These are phyloP conservation scores for Fusarium sp. DNA, from an alignment of 2,329 filamentous ascomycete species.

Conservation along the genomic window DNA sequence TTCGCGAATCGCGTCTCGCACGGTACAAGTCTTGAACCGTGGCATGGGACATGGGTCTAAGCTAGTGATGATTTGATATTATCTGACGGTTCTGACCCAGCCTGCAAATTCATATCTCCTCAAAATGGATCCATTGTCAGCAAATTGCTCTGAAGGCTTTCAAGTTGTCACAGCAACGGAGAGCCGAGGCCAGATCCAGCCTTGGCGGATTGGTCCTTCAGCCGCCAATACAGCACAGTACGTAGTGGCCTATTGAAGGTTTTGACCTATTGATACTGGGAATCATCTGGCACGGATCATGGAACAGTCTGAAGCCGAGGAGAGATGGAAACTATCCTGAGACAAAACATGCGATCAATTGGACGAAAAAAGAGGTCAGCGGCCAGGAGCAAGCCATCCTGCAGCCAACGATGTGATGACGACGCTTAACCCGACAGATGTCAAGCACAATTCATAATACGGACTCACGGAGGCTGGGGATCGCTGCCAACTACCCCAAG, in stretches of 20 bases:
- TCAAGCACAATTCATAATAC: slow-evolving; percentile 24
- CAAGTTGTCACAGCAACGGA: slow-evolving; percentile 48
- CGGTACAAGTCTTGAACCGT: slow-evolving; percentile 16
- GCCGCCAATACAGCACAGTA: not conserved
- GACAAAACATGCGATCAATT: slow-evolving; percentile 33
- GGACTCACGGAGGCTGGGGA: slow-evolving; percentile 34
- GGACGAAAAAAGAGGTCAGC: slow-evolving; percentile 13
- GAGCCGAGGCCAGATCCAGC: slow-evolving; percentile 29
- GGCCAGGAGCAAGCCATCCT: slow-evolving; percentile 27
- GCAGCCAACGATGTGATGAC: slow-evolving; percentile 28
- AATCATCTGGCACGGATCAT: slow-evolving; percentile 15
- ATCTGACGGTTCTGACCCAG: slow-evolving; percentile 7
- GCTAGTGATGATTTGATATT: slow-evolving; percentile 33
- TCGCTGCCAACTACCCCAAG: slow-evolving; percentile 11
- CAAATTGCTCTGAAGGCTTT: slow-evolving; percentile 10
- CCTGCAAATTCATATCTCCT: slow-evolving; percentile 27
- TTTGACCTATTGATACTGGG: slow-evolving; percentile 28
- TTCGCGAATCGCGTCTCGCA: slow-evolving; percentile 15
- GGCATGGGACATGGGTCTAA: slow-evolving; percentile 22
- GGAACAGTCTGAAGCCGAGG: slow-evolving; percentile 10
- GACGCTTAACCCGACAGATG: slow-evolving; percentile 8
- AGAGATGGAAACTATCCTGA: slow-evolving; percentile 9
- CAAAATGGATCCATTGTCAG: slow-evolving; percentile 32
- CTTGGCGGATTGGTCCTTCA: slow-evolving; percentile 33
- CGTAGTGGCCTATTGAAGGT: slow-evolving; percentile 1